These are phyloP conservation scores for Penicillium frequentans DNA, from an alignment of 2,329 filamentous ascomycete genomes.

Conservation along the genomic window DNA sequence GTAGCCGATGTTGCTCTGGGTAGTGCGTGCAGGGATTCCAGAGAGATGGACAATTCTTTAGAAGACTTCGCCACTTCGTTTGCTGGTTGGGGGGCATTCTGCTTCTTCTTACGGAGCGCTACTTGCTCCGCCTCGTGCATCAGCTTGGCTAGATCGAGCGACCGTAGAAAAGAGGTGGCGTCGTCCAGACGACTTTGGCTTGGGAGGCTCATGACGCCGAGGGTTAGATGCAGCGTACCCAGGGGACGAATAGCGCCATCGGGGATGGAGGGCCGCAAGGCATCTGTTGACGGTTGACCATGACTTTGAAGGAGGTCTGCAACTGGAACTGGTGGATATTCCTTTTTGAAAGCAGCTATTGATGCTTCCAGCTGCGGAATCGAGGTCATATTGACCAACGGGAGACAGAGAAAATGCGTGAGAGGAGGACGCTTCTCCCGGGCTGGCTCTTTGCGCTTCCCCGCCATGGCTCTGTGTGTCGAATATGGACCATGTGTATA, in stretches of 20 bases:
- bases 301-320: background rate
- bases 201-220: conserved; percentile 79
- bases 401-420: conserved; percentile 50
- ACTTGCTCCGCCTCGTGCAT: conserved; percentile 36
- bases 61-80: background rate
- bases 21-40: conserved; percentile 44
- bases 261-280: conserved; percentile 54
- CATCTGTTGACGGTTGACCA: conserved; percentile 13
- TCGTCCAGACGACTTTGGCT: conserved; percentile 49
- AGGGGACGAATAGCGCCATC: conserved; percentile 69
- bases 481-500: background rate
- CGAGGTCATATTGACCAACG: conserved; percentile 64
- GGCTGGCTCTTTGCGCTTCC: background rate
- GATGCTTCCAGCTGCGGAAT: conserved; percentile 65
- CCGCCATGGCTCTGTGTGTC: background rate
- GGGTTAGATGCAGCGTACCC: conserved; percentile 79
- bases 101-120: conserved; percentile 4
- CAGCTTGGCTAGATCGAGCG: conserved; percentile 45
- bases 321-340: background rate
- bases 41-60: conserved; percentile 17
- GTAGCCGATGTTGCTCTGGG: conserved; percentile 38
- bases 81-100: background rate
- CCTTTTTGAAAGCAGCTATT: conserved; percentile 60
- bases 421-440: conserved; percentile 32
- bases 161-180: conserved; percentile 47